Evolutionary conservation across 2,329 filamentous ascomycete genomes (phyloP).

Genomic region (Diaporthe batatas): DNA sequence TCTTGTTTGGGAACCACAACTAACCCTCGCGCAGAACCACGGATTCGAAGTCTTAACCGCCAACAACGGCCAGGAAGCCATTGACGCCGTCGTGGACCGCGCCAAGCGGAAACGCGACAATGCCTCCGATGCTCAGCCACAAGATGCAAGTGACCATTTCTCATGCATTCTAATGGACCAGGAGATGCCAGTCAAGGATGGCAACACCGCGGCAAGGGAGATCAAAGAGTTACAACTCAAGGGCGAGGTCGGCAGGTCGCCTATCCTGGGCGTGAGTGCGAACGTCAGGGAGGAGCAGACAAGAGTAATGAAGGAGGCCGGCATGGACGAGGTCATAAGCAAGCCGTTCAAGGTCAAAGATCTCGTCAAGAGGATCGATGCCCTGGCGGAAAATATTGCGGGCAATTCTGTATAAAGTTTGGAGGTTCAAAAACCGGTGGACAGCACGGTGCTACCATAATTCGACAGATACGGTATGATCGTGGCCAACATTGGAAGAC

Average conservation of each 20-base stretch:
- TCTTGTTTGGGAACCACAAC: not conserved
- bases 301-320: slow-evolving; percentile 19
- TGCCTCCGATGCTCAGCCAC: not conserved
- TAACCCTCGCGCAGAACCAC: not conserved
- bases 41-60: slow-evolving; percentile 18
- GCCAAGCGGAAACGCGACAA: not conserved
- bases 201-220: slow-evolving; percentile 17
- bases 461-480: too few relatives aligned
- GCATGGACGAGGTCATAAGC: slow-evolving; percentile 33
- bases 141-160: not conserved
- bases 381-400: not conserved
- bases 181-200: slow-evolving; percentile 34
- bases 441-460: too few relatives aligned
- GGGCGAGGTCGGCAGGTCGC: slow-evolving; percentile 22
- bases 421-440: too few relatives aligned
- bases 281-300: slow-evolving; percentile 33
- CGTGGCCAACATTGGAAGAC: too few relatives aligned
- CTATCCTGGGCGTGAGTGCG: slow-evolving; percentile 23
- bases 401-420: too few relatives aligned
- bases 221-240: slow-evolving; percentile 14
- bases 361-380: slow-evolving; percentile 19
- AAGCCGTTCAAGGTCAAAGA: slow-evolving; percentile 34
- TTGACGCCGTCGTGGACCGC: slow-evolving; percentile 21
- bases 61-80: slow-evolving; percentile 29
- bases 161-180: slow-evolving; percentile 35